A percentile compares a stretch with the other conserved stretches of the same genome.
Conservation (phyloP, 176 grass and related monocot species). For the Carex pumila region DNA sequence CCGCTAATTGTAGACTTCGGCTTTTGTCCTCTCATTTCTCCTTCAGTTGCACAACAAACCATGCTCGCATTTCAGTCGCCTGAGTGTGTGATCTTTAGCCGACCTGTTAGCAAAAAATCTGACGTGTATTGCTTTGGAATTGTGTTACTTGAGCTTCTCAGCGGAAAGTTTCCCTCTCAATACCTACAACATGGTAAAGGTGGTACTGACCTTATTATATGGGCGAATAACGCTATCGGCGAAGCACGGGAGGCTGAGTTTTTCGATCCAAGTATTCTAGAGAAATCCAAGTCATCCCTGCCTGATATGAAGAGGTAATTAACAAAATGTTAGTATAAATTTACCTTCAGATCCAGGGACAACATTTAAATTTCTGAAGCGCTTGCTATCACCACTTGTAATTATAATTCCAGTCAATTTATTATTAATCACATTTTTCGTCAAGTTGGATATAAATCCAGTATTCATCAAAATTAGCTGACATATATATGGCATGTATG, state of each 20-base stretch:
- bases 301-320: conserved; percentile 61
- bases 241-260: conserved; percentile 64
- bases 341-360: not conserved
- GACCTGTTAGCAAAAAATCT: conserved; percentile 36
- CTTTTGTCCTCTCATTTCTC: conserved; percentile 42
- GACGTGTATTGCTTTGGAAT: conserved; percentile 95
- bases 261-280: conserved; percentile 53
- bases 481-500: not conserved
- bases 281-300: conserved; percentile 37
- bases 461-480: not conserved
- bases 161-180: conserved; percentile 77
- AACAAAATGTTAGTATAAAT: not conserved
- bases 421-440: not conserved
- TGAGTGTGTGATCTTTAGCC: conserved; percentile 23
- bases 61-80: conserved; percentile 52
- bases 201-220: conserved; percentile 79
- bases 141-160: conserved; percentile 85
- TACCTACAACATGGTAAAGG: conserved; percentile 63
- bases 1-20: conserved; percentile 88
- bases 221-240: conserved; percentile 45
- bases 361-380: not conserved
- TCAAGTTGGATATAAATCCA: not conserved
- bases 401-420: not conserved
- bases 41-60: conserved; percentile 1
- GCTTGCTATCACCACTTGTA: not conserved